Conservation (phyloP, 2,329 filamentous ascomycete genomes). For the Trichoderma arundinaceum region DNA sequence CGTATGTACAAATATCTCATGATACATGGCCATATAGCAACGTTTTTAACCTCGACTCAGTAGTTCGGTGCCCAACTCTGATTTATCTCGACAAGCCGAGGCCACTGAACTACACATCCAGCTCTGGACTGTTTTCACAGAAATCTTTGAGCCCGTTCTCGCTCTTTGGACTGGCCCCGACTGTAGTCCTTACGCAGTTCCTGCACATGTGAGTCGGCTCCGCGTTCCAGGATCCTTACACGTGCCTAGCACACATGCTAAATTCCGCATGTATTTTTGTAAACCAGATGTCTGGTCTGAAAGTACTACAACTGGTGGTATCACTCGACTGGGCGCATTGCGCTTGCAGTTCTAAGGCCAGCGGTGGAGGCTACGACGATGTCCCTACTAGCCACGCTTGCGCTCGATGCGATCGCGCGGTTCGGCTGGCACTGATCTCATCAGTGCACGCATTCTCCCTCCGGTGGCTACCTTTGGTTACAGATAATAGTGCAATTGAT, state of each 20-base stretch:
- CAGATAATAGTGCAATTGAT: neutral
- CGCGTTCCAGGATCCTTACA: neutral
- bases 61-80: neutral
- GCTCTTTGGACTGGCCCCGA: slow-evolving; percentile 16
- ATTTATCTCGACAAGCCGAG: slow-evolving; percentile 1
- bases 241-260: neutral
- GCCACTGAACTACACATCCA: neutral
- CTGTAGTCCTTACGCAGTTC: slow-evolving; percentile 14
- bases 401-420: neutral
- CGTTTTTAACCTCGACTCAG: neutral
- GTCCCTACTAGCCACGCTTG: neutral
- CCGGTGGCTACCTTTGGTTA: slow-evolving; percentile 7
- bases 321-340: slow-evolving; percentile 17
- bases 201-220: neutral
- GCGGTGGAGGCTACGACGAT: neutral
- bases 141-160: slow-evolving; percentile 6
- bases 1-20: neutral
- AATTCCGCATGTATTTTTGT: neutral
- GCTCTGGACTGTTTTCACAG: slow-evolving; percentile 13
- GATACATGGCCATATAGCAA: too few species aligned
- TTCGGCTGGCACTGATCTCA: slow-evolving; percentile 6
- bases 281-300: neutral
- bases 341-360: neutral
- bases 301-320: slow-evolving; percentile 4
- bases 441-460: slow-evolving; percentile 7